Evolutionary conservation across 2,329 filamentous ascomycete species (phyloP), one percentile per base, ranked within the genome.

Genomic region (Elsinoe perseae): DNA sequence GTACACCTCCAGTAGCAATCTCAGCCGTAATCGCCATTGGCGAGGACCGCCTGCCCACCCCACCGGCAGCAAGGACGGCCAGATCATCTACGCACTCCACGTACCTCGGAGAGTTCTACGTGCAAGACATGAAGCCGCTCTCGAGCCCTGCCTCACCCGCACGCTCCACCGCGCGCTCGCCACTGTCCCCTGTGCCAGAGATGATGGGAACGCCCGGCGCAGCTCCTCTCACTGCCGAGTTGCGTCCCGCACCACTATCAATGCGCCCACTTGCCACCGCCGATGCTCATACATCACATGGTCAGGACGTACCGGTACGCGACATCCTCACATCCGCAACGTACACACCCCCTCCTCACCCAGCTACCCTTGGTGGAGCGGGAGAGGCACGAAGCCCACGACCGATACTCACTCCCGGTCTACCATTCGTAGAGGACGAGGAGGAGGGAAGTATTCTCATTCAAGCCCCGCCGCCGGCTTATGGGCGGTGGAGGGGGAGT

Each of bases 401-500:
- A n/a, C n/a, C n/a, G n/a, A n/a, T n/a, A n/a, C 4, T 36, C 5
- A 52, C 18, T 8, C 28, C 48, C n/a, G 18, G 2, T 3, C 40
- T 32, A 20, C 44, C 23, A 3, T 28, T 30, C 3, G 27, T 4
- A 34, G 48, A 52, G 14, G 28, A 34, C 14, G 28, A 52, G 8
- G 48, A 52, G 16, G 6, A 23, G 38, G 48, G 48, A 5, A 36
- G 28, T n/a, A 52, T 52, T n/a, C 20, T 36, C n/a, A 52, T 52
- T 20, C 28, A 28, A 18, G 28, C 48, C n/a, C 81, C 83, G 7
- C 90, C 91, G 3, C 90, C 91, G 0, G 89, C 89, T 1, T 95
- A 95, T 66, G 90, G 90, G 0, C 73, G 89, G 1, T 95, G 89
- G 87, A 78, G 89, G 54, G 84, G 85, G 69, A 92, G 86, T 65